Conservation (phyloP, 2,329 filamentous ascomycete species). For the Aspergillus luchuensis region DNA sequence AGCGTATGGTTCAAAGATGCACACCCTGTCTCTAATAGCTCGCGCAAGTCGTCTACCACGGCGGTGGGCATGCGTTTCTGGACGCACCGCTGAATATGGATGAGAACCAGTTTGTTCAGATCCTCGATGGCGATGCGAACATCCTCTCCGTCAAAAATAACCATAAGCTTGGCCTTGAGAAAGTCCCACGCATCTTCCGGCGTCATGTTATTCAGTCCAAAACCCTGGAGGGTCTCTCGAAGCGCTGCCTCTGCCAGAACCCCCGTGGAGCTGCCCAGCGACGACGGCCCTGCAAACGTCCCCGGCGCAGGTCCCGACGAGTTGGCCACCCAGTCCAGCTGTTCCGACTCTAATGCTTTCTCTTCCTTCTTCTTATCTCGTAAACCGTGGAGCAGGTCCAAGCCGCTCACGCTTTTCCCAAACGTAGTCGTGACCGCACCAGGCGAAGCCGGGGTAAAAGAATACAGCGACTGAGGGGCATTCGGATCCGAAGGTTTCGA, state of each 20-base stretch:
- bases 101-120: conserved; percentile 63
- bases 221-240: conserved; percentile 49
- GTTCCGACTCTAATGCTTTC: conserved; percentile 50
- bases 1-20: conserved; percentile 81
- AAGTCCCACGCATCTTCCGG: conserved; percentile 68
- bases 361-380: conserved; percentile 81
- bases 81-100: conserved; percentile 65
- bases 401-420: conserved; percentile 76
- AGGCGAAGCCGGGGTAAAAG: conserved; percentile 66
- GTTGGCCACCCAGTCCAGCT: conserved; percentile 37
- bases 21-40: conserved; percentile 72
- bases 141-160: conserved; percentile 67
- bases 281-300: conserved; percentile 39
- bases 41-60: conserved; percentile 64
- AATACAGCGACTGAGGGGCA: conserved; percentile 65
- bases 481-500: conserved; percentile 65
- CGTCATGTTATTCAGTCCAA: conserved; percentile 70
- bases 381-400: conserved; percentile 76
- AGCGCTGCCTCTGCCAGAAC: conserved; percentile 40
- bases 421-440: conserved; percentile 64
- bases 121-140: conserved; percentile 66
- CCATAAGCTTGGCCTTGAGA: conserved; percentile 63
- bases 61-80: conserved; percentile 60
- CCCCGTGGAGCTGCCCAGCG: conserved; percentile 36
- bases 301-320: conserved; percentile 29